A percentile compares a stretch with the other conserved stretches of the same genome.
Evolutionary conservation across 345 rosid genomes (phyloP).

Genomic region (Dimocarpus longan): DNA sequence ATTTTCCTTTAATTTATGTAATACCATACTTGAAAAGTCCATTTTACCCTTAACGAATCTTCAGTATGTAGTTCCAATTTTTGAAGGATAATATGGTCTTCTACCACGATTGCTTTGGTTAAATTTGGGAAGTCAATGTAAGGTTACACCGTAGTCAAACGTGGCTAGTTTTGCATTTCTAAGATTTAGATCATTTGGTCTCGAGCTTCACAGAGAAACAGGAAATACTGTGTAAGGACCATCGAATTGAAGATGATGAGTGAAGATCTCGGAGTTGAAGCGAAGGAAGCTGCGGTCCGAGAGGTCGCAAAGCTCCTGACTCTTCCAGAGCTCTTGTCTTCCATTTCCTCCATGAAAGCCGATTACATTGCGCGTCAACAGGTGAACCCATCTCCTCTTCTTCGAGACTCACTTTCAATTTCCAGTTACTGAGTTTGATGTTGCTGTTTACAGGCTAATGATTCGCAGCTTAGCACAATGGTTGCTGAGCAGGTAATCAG

Average conservation of each 20-base stretch:
- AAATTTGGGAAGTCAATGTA: too few relatives aligned
- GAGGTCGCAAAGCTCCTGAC: conserved; percentile 97
- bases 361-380: conserved; percentile 98
- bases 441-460: conserved; percentile 68
- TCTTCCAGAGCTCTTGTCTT: conserved; percentile 81
- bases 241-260: conserved; percentile 51
- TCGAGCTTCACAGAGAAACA: too few relatives aligned
- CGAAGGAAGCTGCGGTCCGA: conserved; percentile 96
- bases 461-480: conserved; percentile 99
- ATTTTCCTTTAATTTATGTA: too few relatives aligned
- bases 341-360: conserved; percentile 80
- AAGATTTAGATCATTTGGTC: background rate
- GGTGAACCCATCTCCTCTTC: conserved; percentile 33
- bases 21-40: too few relatives aligned
- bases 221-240: too few relatives aligned
- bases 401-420: background rate
- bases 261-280: conserved; percentile 98
- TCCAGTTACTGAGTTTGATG: background rate
- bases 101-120: too few relatives aligned
- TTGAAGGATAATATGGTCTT: too few relatives aligned
- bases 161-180: too few relatives aligned
- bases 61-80: too few relatives aligned
- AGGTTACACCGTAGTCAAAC: too few relatives aligned
- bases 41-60: too few relatives aligned
- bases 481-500: conserved; percentile 90